Base-by-base conservation (phyloP, 2,329 filamentous ascomycete species). In the Aspergillus chevalieri region DNA sequence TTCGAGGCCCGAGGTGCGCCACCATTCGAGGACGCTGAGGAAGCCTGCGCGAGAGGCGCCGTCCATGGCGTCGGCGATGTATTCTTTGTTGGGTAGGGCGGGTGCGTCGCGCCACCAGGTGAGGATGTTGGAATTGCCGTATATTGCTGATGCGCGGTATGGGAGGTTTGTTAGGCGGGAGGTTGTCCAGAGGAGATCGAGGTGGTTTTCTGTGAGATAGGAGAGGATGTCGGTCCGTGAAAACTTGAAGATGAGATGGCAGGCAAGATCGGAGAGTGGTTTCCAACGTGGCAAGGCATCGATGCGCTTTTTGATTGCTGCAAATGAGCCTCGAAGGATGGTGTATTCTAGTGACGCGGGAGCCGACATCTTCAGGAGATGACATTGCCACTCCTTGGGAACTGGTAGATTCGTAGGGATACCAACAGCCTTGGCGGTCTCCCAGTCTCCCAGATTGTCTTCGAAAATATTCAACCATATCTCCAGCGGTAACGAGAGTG, bases 241-340 rank as follows among this genome's bases (percentile, higher is more conserved):
- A 66, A 96, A 96, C 57, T 93, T 90, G 74, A 96, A 89, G 58
- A 95, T 90, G 38, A 95, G 80, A 62, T 91, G 90, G 53, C 93
- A 87, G 34, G 88, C 87, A 1, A 94, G 76, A 2, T 85, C 85
- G 0, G 90, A 93, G 10, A 96, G 77, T 55, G 85, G 86, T 22
- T 82, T 82, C 30, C 86, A 82, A 0, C 86, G 84, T 15, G 87
- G 86, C 34, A 81, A 71, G 6, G 85, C 74, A 21, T 75, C 81
- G 38, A 95, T 79, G 60, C 88, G 84, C 47, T 82, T 80, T 64
- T 88, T 89, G 53, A 95, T 85, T 30, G 85, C 82, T 0, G 78
- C 69, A 5, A 87, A 80, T 33, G 83, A 81, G 47, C 84, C 83
- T 1, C 86, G 85, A 22, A 97, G 79, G 21, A 95, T 85, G 0